Base-by-base conservation (phyloP, 768 basidiomycete genomes). In the Serendipita sp. region DNA sequence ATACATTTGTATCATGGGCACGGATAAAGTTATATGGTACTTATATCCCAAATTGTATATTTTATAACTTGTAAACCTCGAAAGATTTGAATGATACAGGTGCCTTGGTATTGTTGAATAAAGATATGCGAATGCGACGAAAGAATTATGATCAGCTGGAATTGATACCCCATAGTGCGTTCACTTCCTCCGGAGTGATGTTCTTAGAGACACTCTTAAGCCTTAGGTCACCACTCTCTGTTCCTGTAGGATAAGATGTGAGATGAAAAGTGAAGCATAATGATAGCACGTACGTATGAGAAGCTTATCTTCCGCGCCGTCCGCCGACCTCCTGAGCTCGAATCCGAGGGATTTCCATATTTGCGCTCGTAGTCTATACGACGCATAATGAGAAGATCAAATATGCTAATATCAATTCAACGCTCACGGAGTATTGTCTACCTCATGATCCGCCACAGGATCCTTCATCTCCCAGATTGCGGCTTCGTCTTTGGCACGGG, bases 121-220 rank as follows among this genome's bases (percentile, higher is more conserved):
- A 5, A 23, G 23, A 40, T 40, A 40, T 40, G 40, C 5, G 5
- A 6, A 13, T 13, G 6, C 40, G 40, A 13, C 13, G 40, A 40
- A 40, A 8, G n/a, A n/a, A 5, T 50, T 5, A 50, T 18, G 27
- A 33, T 60, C 33, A 60, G 36, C 29, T 31, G 27, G 36, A 3
- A 60, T 60, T 60, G 55, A 60, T 60, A 10, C n/a, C 34, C 55
- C 55, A 60, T 60, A 60, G 11, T 37, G 23, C 55, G 33, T 60
- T 60, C 11, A 34, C 34, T 34, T 60, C 55, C 27, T 60, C 55
- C 8, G 34, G 27, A n/a, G 55, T 29, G 27, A 37, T 10, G 8
- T 60, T 60, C 34, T 31, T n/a, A 11, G 18, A 29, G 10, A 60
- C 10, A 33, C 16, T 10, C 8, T 33, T n/a, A 8, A 60, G 27